Evolutionary conservation across 2,329 filamentous ascomycete species (phyloP), one percentile per base, ranked within the genome.

Genomic region (Xylaria sp.): DNA sequence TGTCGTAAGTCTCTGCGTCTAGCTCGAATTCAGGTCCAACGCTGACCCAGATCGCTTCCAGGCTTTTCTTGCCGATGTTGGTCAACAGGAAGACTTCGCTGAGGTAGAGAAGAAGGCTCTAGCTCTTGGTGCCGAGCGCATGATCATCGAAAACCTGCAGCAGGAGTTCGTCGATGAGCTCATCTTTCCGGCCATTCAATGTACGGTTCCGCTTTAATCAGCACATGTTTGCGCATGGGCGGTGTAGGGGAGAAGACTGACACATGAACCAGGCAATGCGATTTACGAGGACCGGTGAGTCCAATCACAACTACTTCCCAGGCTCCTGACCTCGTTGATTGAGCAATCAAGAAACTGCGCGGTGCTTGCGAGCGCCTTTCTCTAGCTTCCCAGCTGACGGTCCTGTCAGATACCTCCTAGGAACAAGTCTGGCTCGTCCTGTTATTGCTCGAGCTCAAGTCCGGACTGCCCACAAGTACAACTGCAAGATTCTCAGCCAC

Each of bases 111-210:
- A 87, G 78, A 94, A 94, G 87, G 73, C 72, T 8, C 68, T 89
- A 72, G 87, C 87, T 81, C 88, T 93, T 72, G 91, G 91, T 76
- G 91, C 91, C 25, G 83, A 87, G 82, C 87, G 88, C 81, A 88
- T 90, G 80, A 80, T 71, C 32, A 70, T 70, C 73, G 82, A 85
- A 71, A 88, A 96, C 80, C 86, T 95, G 64, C 88, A 89, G 76
- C 85, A 86, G 75, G 91, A 93, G 81, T 94, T 96, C 77, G 88
- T 96, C 74, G 91, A 94, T 75, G 88, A 95, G 84, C 86, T 96
- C 54, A 91, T 91, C 85, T 94, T 91, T 87, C 90, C 88, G 62
- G 92, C 93, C 70, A 88, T 96, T 72, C 91, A 93, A 81, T 93
- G 68, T 70, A 23, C 9, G 65, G 23, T 25, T 25, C 23, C 23